Base-by-base conservation (phyloP, 1,139 yeast genomes). In the Lodderomyces parapsilosis region DNA sequence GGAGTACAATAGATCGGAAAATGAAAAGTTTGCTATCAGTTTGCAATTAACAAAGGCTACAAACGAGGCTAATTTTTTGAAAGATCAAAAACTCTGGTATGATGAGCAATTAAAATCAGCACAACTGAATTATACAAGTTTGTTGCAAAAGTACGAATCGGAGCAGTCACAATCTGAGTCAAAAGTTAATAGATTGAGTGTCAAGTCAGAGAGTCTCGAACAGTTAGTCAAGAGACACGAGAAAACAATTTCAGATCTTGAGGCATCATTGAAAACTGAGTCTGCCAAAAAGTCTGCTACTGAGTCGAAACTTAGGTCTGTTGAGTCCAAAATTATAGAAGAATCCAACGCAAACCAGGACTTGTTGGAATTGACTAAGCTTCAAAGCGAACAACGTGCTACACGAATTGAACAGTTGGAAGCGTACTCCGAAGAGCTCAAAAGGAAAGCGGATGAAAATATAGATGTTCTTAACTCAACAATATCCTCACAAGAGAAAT, bases 341-440 rank as follows among this genome's bases (percentile, higher is more conserved):
- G 96, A 88, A 54, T 67, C 86, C 56, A 63, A 79, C 2, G 65
- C 80, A 31, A 89, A 85, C 58, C 83, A 83, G 46, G 80, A 87
- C 40, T 62, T 83, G 32, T 70, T 81, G 2, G 80, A 77, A 38
- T 67, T 86, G 15, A 71, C 88, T 48, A 81, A 83, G 43, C 53
- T 66, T 8, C 76, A 78, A 70, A 65, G 75, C 7, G 57, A 62
- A 1, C 82, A 80, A 47, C 62, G 76, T 24, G 63, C 63, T 34
- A 60, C 63, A 8, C 68, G 86, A 46, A 68, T 83, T 7, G 56
- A 61, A 1, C 74, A 74, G 37, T 62, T 83, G 22, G 86, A 83
- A 49, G 49, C 52, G 0, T 66, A 71, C 43, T 58, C 74, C 13
- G 69, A 73, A 10, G 73, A 70, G 18, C 57, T 81, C 1, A 67